A percentile compares a stretch with the other conserved stretches of the same genome.
Conservation (phyloP, 441 rosid genomes). For the Omphalea diandra region DNA sequence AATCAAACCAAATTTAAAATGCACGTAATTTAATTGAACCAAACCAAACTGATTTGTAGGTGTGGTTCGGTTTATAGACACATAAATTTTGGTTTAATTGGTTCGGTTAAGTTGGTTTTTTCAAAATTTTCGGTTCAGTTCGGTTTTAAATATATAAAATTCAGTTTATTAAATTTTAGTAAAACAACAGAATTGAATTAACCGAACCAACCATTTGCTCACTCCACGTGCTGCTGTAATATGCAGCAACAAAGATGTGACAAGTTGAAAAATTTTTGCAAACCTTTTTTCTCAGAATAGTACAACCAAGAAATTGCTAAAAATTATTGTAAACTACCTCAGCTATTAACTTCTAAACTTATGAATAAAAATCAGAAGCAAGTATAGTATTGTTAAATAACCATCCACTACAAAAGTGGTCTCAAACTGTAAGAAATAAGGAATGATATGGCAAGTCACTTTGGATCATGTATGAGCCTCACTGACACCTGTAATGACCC, state of each 20-base stretch:
- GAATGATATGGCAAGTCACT: neutral
- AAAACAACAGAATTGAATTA: no score
- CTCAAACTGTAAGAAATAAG: neutral
- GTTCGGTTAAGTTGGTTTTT: no score
- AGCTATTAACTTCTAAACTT: neutral
- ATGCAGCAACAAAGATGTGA: slow-evolving; percentile 6
- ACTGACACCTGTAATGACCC: neutral
- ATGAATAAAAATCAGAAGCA: neutral
- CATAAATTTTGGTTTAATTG: no score
- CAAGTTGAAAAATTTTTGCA: neutral
- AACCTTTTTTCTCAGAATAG: neutral
- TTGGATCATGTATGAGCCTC: neutral
- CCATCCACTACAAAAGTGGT: neutral
- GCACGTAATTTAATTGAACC: no score
- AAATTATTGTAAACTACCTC: neutral
- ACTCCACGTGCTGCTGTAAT: no score
- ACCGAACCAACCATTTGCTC: no score
- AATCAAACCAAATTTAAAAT: no score
- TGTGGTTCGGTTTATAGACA: no score
- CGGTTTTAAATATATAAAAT: no score
- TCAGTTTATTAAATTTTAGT: no score
- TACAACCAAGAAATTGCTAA: neutral
- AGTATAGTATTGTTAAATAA: neutral
- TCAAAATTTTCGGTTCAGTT: no score
- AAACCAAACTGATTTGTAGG: no score